Conservation (phyloP, 2,329 filamentous ascomycete species). For the Diaporthe sp. region DNA sequence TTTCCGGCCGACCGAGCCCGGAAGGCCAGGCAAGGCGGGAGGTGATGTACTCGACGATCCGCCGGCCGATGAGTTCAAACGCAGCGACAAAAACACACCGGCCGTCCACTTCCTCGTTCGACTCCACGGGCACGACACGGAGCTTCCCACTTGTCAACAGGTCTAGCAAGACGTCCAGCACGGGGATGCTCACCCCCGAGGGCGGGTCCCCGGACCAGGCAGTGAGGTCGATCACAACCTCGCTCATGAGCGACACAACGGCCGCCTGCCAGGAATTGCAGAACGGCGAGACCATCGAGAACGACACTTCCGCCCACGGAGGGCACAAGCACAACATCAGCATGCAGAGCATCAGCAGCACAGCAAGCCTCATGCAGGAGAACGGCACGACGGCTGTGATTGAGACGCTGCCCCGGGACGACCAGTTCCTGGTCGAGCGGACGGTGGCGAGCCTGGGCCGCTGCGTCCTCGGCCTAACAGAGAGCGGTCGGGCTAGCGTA, state of each 20-base stretch:
- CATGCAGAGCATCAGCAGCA: conserved; percentile 35
- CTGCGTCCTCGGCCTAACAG: conserved; percentile 68
- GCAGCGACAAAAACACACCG: conserved; percentile 56
- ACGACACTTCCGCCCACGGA: not conserved
- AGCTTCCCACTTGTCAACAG: conserved; percentile 72
- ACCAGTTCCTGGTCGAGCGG: conserved; percentile 69
- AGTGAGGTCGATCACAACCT: conserved; percentile 58
- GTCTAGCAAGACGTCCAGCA: conserved; percentile 52
- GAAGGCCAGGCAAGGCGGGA: conserved; percentile 41
- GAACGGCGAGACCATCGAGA: conserved; percentile 28
- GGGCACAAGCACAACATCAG: conserved; percentile 36
- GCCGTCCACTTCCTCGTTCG: conserved; percentile 66
- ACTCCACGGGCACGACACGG: conserved; percentile 67
- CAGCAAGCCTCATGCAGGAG: conserved; percentile 34
- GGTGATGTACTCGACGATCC: conserved; percentile 47
- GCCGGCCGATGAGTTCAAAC: conserved; percentile 55
- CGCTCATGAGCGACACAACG: conserved; percentile 59
- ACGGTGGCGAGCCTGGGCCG: conserved; percentile 69
- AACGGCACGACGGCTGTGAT: conserved; percentile 50
- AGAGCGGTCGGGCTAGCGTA: conserved; percentile 63
- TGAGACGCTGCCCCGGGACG: conserved; percentile 61
- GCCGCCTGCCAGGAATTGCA: conserved; percentile 50
- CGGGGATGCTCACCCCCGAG: conserved; percentile 57
- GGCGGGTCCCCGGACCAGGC: conserved; percentile 60
- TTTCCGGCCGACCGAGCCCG: conserved; percentile 32